Conservation (phyloP, 306 rosid genomes). For the Carpinus viminea region DNA sequence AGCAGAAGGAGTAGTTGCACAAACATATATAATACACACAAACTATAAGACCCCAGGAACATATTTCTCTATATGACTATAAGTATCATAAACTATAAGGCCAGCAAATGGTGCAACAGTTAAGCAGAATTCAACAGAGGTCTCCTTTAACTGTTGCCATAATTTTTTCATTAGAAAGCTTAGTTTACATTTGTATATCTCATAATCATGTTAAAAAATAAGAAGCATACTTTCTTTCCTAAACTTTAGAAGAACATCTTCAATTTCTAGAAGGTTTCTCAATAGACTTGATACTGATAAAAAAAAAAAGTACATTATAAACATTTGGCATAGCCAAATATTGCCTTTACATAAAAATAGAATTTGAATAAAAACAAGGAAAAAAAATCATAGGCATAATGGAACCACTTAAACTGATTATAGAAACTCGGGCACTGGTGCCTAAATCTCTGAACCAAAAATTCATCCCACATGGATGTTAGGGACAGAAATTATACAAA, state of each 20-base stretch:
- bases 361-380: neutral
- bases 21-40: neutral
- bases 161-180: neutral
- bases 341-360: neutral
- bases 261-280: neutral
- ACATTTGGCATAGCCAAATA: neutral
- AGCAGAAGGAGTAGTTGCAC: neutral
- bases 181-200: neutral
- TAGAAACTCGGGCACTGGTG: neutral
- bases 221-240: neutral
- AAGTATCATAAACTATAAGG: neutral
- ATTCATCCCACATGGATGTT: neutral
- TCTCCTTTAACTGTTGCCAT: neutral
- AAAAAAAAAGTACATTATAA: neutral
- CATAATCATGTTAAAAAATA: neutral
- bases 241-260: constrained; percentile 3
- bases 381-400: neutral
- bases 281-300: neutral
- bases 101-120: neutral
- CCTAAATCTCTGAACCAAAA: neutral
- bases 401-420: neutral
- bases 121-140: neutral
- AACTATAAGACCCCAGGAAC: neutral
- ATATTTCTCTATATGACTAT: neutral
- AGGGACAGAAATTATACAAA: neutral